These are phyloP conservation scores for Lepidium aucheri DNA, from an alignment of 345 rosid species.

Conservation along the genomic window DNA sequence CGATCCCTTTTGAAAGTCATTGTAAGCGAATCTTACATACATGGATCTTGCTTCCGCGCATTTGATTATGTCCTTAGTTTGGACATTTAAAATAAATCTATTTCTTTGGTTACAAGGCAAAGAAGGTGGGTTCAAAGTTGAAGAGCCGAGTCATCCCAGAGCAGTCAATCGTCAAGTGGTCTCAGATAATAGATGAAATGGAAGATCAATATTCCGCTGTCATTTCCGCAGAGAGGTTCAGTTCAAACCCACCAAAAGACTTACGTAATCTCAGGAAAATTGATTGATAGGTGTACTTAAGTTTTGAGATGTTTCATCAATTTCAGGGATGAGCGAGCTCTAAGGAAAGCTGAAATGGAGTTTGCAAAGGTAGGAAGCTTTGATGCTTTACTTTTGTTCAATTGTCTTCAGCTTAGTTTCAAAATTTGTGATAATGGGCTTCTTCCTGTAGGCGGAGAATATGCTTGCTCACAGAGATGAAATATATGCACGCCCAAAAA, in stretches of 20 bases:
- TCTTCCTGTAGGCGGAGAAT: slow-evolving; percentile 70
- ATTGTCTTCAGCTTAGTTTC: background rate
- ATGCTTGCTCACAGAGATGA: slow-evolving; percentile 81
- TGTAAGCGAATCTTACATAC: slow-evolving; percentile 38
- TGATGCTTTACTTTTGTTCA: background rate
- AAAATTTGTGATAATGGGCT: slow-evolving; percentile 1
- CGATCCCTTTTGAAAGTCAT: slow-evolving; percentile 88
- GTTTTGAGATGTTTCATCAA: slow-evolving; percentile 11
- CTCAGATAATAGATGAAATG: slow-evolving; percentile 77
- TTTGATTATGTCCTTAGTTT: background rate
- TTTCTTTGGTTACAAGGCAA: slow-evolving; percentile 39
- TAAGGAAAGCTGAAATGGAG: slow-evolving; percentile 96
- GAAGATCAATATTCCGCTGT: slow-evolving; percentile 67
- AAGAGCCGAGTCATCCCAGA: slow-evolving; percentile 77
- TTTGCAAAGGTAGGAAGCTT: slow-evolving; percentile 61
- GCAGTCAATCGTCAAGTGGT: slow-evolving; percentile 85
- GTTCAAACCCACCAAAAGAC: background rate
- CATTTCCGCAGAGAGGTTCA: slow-evolving; percentile 78
- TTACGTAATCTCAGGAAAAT: background rate
- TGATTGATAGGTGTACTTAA: background rate
- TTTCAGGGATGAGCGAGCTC: slow-evolving; percentile 77
- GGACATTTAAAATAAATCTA: background rate
- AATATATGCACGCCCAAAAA: slow-evolving; percentile 82
- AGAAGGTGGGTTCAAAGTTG: slow-evolving; percentile 84
- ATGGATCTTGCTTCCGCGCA: background rate